Base-by-base conservation (phyloP, 345 rosid species). In the Hibiscus trionum region DNA sequence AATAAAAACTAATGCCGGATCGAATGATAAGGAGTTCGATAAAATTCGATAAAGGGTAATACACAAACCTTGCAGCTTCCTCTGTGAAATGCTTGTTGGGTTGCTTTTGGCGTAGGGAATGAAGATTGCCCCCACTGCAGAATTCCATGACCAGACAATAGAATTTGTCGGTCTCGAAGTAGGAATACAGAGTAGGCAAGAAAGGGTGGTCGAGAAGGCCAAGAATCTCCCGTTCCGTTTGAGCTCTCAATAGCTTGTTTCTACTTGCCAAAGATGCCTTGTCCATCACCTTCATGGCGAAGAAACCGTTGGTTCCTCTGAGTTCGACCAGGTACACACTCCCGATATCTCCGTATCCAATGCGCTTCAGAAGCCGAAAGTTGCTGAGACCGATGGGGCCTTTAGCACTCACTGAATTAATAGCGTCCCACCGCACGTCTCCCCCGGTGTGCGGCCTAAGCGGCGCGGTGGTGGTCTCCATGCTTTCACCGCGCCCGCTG, bases 111-210 rank as follows among this genome's bases (percentile, higher is more conserved):
- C 96, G 76, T 61, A 90, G 84, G 46, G 93, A 88, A 81, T 90
- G 91, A 50, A 90, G 96, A 78, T 88, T 88, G 68, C 96, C 91
- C 0, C 96, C 93, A 39, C 91, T 83, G 70, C 96, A 90, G 67
- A 88, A 90, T 77, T 90, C 93, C 93, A 90, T 90, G 42, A 90
- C 86, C 78, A 88, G 75, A 82, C 93, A 90, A 57, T 85, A 84
- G 59, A 84, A 82, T 74, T 85, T 85, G 24, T 90, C 91, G 0
- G 90, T 90, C 79, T 90, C 93, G 16, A 90, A 90, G 66, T 84
- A 86, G 2, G 91, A 82, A 61, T 75, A 77, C 2, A 70, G 16
- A 56, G 76, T 71, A 44, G 77, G 77, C 55, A 74, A 66, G 19
- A 74, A 74, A 21, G 72, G 77, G 8, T 74, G 77, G 29, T 74